A percentile compares a stretch with the other conserved stretches of the same genome.
Conservation (phyloP, 2,329 filamentous ascomycete species). For the Stemphylium lycopersici region DNA sequence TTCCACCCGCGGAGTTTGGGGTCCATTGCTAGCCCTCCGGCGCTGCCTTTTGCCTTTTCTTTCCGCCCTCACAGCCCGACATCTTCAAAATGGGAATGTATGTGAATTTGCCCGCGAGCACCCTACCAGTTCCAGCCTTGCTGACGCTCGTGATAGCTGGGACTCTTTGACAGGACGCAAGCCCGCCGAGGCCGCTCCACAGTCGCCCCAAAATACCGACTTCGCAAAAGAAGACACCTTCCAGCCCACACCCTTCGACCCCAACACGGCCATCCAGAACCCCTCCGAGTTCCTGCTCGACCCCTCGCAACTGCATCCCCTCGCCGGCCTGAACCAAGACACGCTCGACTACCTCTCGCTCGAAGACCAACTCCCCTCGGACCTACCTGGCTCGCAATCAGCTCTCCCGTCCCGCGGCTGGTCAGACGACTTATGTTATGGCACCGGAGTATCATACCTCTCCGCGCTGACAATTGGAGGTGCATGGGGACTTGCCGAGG, state of each 20-base stretch:
- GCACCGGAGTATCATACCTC: constrained; percentile 92
- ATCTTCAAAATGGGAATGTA: constrained; percentile 47
- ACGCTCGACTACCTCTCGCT: constrained; percentile 93
- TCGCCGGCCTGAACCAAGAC: constrained; percentile 90
- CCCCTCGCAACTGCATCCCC: constrained; percentile 85
- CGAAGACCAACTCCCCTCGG: constrained; percentile 87
- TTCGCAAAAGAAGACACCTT: constrained; percentile 55
- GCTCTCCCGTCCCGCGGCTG: constrained; percentile 94
- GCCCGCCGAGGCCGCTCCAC: constrained; percentile 53
- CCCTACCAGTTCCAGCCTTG: background rate
- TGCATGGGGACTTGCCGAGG: constrained; percentile 90
- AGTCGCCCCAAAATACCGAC: constrained; percentile 41
- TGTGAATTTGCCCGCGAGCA: constrained; percentile 2
- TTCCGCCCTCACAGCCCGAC: constrained; percentile 18
- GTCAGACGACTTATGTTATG: constrained; percentile 98
- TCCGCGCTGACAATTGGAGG: constrained; percentile 85
- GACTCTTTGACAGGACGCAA: constrained; percentile 67
- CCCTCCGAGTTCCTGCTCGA: constrained; percentile 91
- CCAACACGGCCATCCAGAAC: constrained; percentile 72
- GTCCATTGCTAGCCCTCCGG: constrained; percentile 24
- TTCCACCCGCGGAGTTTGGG: constrained; percentile 15
- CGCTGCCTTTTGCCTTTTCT: constrained; percentile 25
- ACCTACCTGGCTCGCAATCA: constrained; percentile 83
- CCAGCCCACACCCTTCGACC: constrained; percentile 68
- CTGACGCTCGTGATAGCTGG: constrained; percentile 43